Percentiles rank a stretch among this genome's conserved stretches.
Evolutionary conservation across 164 flowering plant species (phyloP).

Genomic region (Sextonia rubra): DNA sequence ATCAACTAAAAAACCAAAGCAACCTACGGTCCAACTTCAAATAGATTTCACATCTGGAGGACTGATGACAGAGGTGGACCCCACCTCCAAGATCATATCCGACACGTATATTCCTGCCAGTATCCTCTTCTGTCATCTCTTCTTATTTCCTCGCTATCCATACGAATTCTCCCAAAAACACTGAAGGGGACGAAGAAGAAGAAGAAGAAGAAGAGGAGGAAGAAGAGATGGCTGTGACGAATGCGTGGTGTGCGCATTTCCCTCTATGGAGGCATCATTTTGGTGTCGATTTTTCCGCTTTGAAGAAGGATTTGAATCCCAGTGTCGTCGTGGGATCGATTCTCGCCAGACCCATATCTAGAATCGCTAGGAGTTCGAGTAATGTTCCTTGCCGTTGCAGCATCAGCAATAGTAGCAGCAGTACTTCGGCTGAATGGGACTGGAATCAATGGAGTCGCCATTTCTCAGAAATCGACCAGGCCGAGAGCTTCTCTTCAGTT

Average conservation of each 20-base stretch:
- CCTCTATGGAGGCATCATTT: slow-evolving; percentile 10
- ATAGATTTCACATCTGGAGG: no score
- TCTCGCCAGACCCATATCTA: slow-evolving; percentile 9
- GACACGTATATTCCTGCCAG: no score
- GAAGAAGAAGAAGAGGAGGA: neutral
- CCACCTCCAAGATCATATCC: no score
- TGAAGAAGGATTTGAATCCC: slow-evolving; percentile 6
- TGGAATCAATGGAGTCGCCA: slow-evolving; percentile 85
- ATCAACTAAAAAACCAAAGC: no score
- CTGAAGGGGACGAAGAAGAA: no score
- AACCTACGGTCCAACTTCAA: no score
- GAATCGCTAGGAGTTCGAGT: slow-evolving; percentile 9
- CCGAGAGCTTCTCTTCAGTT: slow-evolving; percentile 69
- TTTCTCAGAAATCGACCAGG: slow-evolving; percentile 77
- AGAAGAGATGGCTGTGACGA: slow-evolving; percentile 32
- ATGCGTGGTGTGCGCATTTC: slow-evolving; percentile 11
- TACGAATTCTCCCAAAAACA: neutral
- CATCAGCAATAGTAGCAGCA: slow-evolving; percentile 13
- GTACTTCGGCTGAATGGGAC: slow-evolving; percentile 62
- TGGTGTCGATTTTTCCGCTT: neutral
- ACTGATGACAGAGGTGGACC: no score
- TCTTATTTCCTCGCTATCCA: neutral
- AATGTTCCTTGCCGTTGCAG: slow-evolving; percentile 21
- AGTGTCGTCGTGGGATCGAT: slow-evolving; percentile 3
- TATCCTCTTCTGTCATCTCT: no score